Evolutionary conservation across 805 yeast genomes (phyloP), one percentile per base, ranked within the genome.

Genomic region (Teunomyces tritomae): DNA sequence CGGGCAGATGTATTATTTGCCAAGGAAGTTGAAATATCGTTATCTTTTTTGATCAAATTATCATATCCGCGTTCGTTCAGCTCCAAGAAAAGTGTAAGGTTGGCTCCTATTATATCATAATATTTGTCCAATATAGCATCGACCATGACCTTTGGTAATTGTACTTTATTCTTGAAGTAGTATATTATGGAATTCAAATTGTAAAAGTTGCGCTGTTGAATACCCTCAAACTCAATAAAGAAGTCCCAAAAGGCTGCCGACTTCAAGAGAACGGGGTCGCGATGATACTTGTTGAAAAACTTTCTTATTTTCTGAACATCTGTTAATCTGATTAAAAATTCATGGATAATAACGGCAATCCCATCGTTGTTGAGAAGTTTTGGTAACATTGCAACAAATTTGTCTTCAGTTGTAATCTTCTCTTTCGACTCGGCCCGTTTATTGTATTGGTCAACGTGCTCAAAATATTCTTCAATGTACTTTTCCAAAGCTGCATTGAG

Each of bases 211-310:
- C 70, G 64, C 42, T 69, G 69, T 1, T 55, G 45, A 17, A 71
- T 11, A 6, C 65, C 73, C 51, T 84, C 85, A 55, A 77, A 81
- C 41, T 79, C 77, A 50, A 84, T 74, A 50, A 67, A 82, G 34
- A 75, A 73, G 8, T 63, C 58, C 90, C 90, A 85, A 55, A 83
- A 86, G 16, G 71, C 56, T 4, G 63, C 62, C 1, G 82, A 76
- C 5, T 65, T 57, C 39, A 64, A 64, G 10, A 83, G 57, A 3
- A 65, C 57, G 1, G 58, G 52, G 28, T 70, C 61, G 3, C 48
- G 47, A 49, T 62, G 56, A 45, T 57, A 54, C 17, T 49, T 54
- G 50, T 68, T 68, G 56, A 63, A 71, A 39, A 70, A 62, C n/a
- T 49, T 49, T 24, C 73, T 53, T 11, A 60, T 49, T 27, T 41